Evolutionary conservation across 1,284 basidiomycete species (phyloP).

Genomic region (Acaromyces ingoldii): DNA sequence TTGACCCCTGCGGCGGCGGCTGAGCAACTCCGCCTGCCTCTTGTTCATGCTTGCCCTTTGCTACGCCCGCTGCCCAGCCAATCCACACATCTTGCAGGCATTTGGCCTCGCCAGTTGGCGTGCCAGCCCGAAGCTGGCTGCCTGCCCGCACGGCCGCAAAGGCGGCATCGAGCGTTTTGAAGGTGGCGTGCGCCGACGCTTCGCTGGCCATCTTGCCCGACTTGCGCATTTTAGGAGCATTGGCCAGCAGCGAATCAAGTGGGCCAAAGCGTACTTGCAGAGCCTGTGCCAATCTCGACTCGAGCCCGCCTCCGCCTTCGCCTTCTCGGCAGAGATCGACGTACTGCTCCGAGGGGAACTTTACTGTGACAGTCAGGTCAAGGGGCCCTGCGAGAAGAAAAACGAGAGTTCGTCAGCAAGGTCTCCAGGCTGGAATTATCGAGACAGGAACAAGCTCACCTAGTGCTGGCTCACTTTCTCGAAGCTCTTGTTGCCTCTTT

Average conservation of each 20-base stretch:
- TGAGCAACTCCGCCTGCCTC: too few relatives aligned
- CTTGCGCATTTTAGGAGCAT: conserved; percentile 10
- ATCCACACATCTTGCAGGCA: conserved; percentile 40
- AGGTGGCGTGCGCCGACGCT: conserved; percentile 28
- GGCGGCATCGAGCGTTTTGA: conserved; percentile 26
- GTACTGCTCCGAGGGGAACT: conserved; percentile 34
- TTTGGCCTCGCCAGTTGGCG: conserved; percentile 14
- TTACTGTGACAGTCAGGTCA: conserved; percentile 30
- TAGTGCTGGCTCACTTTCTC: conserved; percentile 14
- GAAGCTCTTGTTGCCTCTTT: conserved; percentile 8
- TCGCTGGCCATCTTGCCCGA: conserved; percentile 22
- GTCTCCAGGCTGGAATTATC: too few relatives aligned
- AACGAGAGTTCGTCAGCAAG: conserved; percentile 14
- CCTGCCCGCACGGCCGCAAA: conserved; percentile 35
- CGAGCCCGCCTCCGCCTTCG: background rate
- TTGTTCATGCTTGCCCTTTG: background rate
- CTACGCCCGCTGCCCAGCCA: conserved; percentile 24
- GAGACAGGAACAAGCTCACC: conserved; percentile 6
- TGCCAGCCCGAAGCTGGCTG: conserved; percentile 20
- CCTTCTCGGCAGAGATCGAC: conserved; percentile 17
- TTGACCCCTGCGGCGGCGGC: too few relatives aligned
- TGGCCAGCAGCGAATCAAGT: conserved; percentile 22
- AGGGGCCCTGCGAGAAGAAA: conserved; percentile 14
- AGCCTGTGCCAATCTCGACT: conserved; percentile 15
- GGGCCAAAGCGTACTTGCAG: conserved; percentile 26